These are phyloP conservation scores for Bromus sterilis DNA, from an alignment of 176 grass and related monocot species.

Conservation along the genomic window DNA sequence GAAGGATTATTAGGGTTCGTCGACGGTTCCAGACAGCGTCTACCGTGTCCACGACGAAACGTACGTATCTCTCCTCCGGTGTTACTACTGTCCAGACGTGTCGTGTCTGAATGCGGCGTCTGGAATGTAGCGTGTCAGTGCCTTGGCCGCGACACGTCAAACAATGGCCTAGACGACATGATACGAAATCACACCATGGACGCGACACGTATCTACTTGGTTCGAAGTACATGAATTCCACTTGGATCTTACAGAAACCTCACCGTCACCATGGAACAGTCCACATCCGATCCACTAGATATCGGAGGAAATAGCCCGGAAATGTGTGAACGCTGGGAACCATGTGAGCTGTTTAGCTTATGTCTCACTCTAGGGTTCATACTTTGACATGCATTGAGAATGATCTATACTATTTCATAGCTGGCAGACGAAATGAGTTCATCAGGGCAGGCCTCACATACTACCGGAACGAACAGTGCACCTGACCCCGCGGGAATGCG, in stretches of 20 bases:
- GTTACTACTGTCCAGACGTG: not conserved
- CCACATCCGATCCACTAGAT: not conserved
- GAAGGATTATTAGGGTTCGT: not conserved
- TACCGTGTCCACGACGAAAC: not conserved
- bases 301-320: not conserved
- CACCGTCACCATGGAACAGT: not conserved
- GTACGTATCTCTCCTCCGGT: not conserved
- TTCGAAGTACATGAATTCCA: not conserved
- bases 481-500: not conserved
- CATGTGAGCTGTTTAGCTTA: not conserved
- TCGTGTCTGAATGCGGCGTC: not conserved
- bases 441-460: not conserved
- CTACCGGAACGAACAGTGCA: not conserved
- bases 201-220: not conserved
- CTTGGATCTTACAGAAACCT: not conserved
- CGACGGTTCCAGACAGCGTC: not conserved
- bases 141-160: not conserved
- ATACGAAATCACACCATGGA: not conserved
- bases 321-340: not conserved
- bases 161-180: too few species aligned
- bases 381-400: not conserved
- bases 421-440: not conserved
- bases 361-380: not conserved
- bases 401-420: not conserved
- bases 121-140: not conserved